A percentile compares a stretch with the other conserved stretches of the same genome.
Conservation (phyloP, 2,329 filamentous ascomycete genomes). For the Aspergillus sp. region DNA sequence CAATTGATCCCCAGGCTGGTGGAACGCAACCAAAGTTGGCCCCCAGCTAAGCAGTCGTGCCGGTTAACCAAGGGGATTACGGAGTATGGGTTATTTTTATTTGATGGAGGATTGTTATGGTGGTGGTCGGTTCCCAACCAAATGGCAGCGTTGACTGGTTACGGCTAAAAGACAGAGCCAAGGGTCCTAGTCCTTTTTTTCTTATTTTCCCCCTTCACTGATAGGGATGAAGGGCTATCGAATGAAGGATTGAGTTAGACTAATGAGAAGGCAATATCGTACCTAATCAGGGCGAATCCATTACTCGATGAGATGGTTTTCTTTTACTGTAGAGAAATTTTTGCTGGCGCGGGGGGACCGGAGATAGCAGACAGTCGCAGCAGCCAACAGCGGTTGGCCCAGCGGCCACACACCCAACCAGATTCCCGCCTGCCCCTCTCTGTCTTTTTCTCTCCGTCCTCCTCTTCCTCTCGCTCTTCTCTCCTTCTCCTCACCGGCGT, state of each 20-base stretch:
- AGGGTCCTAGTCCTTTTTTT: not conserved
- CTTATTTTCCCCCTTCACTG: not conserved
- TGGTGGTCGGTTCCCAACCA: not conserved
- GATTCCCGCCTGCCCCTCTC: conserved; percentile 2
- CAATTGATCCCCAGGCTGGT: not conserved
- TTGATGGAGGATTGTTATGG: too few species aligned
- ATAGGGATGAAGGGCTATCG: not conserved
- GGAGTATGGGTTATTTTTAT: too few species aligned
- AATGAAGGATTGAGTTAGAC: not conserved
- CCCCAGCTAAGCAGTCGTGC: too few species aligned
- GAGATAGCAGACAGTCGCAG: conserved; percentile 19
- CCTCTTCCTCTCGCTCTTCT: conserved; percentile 13
- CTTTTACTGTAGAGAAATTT: not conserved
- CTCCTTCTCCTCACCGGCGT: conserved; percentile 16
- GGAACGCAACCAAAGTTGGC: not conserved
- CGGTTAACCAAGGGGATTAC: too few species aligned
- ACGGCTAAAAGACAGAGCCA: not conserved
- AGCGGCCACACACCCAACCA: conserved; percentile 25
- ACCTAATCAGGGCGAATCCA: not conserved
- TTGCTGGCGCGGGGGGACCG: conserved; percentile 19
- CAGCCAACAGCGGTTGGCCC: not conserved
- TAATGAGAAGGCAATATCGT: not conserved
- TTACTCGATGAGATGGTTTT: not conserved
- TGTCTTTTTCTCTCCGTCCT: not conserved
- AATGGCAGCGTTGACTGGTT: not conserved